Evolutionary conservation across 495 filamentous ascomycete genomes (phyloP).

Genomic region (Recurvomyces mirabilis): DNA sequence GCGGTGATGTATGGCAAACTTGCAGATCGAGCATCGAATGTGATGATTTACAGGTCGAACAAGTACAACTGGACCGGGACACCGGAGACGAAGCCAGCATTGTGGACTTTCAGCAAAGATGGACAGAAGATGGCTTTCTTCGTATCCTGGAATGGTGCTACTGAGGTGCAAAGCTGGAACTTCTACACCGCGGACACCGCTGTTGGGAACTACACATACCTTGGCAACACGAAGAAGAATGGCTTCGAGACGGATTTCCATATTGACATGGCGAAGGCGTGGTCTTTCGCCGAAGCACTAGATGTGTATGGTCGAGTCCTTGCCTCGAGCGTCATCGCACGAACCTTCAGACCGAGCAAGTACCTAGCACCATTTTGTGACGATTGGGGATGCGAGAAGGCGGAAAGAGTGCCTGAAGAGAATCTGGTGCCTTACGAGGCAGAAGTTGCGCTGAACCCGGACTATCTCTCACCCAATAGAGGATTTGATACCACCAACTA

Average conservation of each 20-base stretch:
- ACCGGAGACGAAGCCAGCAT: conserved; percentile 17
- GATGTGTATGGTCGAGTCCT: conserved; percentile 17
- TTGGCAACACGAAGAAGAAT: conserved; percentile 8
- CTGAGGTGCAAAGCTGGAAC: conserved; percentile 16
- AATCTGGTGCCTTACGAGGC: conserved; percentile 2
- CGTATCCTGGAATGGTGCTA: conserved; percentile 19
- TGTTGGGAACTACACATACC: conserved; percentile 9
- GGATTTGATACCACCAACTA: conserved; percentile 19
- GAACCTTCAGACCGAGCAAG: conserved; percentile 20
- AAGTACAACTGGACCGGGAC: conserved; percentile 25
- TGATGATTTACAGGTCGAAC: conserved; percentile 24
- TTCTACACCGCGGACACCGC: conserved; percentile 18
- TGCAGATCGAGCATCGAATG: conserved; percentile 11
- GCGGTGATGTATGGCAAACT: conserved; percentile 23
- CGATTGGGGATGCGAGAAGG: conserved; percentile 14
- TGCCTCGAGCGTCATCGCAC: conserved; percentile 15
- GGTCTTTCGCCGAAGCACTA: conserved; percentile 24
- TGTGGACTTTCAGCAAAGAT: conserved; percentile 17
- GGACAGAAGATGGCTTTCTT: conserved; percentile 17
- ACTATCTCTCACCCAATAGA: conserved; percentile 6
- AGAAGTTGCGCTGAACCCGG: background rate
- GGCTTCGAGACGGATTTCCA: conserved; percentile 27
- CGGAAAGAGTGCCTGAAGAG: conserved; percentile 2
- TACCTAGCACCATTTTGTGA: conserved; percentile 12
- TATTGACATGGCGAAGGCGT: conserved; percentile 2